Evolutionary conservation across 495 filamentous ascomycete genomes (phyloP).

Genomic region (Aspergillus indologenus): DNA sequence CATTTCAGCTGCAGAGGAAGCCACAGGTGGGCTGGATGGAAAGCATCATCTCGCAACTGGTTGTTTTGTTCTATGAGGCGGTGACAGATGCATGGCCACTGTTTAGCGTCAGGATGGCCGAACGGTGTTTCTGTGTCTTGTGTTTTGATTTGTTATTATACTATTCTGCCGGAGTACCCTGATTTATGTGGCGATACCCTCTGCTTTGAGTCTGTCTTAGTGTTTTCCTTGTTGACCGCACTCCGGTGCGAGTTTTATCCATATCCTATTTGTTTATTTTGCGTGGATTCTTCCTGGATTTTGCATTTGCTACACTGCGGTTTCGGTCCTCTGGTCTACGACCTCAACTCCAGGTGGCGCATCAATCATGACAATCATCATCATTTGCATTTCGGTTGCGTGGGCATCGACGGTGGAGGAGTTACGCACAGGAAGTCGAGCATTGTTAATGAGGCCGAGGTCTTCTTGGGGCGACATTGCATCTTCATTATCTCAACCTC

Average conservation of each 20-base stretch:
- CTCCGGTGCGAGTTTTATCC: slow-evolving; percentile 9
- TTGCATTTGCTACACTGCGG: slow-evolving; percentile 6
- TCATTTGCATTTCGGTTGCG: slow-evolving; percentile 19
- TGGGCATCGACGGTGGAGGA: slow-evolving; percentile 23
- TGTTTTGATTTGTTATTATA: slow-evolving; percentile 14
- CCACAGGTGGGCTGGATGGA: slow-evolving; percentile 12
- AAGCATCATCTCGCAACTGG: slow-evolving; percentile 11
- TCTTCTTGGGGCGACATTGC: slow-evolving; percentile 9
- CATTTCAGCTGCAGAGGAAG: slow-evolving; percentile 11
- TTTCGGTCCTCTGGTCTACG: not conserved
- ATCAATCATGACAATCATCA: slow-evolving; percentile 11
- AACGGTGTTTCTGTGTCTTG: slow-evolving; percentile 15
- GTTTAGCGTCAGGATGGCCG: slow-evolving; percentile 11
- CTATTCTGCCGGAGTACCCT: slow-evolving; percentile 11
- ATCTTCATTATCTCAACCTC: not conserved
- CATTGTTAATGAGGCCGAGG: not conserved
- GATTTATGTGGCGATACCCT: slow-evolving; percentile 30
- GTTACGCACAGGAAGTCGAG: slow-evolving; percentile 10
- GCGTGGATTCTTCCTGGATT: not conserved
- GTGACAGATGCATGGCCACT: slow-evolving; percentile 12
- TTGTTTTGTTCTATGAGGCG: not conserved
- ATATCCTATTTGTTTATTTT: slow-evolving; percentile 4
- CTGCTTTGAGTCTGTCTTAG: slow-evolving; percentile 16
- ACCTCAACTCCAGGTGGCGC: slow-evolving; percentile 11
- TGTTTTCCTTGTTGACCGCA: slow-evolving; percentile 12